Evolutionary conservation across 2,329 filamentous ascomycete genomes (phyloP).

Genomic region (Myriosclerotinia curreyana): DNA sequence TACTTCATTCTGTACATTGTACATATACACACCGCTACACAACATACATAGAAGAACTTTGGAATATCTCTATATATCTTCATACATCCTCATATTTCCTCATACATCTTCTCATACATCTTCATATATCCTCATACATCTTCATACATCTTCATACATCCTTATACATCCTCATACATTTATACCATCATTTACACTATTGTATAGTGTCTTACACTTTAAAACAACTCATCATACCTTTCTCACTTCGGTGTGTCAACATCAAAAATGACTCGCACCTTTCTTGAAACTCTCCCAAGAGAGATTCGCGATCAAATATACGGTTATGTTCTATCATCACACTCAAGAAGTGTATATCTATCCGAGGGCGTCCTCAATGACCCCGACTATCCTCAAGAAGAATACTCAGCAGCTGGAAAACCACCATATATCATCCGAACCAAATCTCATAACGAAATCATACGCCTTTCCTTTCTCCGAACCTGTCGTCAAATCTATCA

Average conservation of each 20-base stretch:
- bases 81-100: too few relatives aligned
- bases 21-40: conserved; percentile 3
- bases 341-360: conserved; percentile 10
- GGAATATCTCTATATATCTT: not conserved
- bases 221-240: not conserved
- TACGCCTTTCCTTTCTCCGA: conserved; percentile 20
- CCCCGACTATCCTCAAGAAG: conserved; percentile 9
- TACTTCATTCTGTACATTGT: not conserved
- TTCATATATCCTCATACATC: not conserved
- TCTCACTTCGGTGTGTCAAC: conserved; percentile 1
- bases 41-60: not conserved
- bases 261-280: conserved; percentile 10
- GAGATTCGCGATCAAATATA: conserved; percentile 25
- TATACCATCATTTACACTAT: not conserved
- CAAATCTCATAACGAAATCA: conserved; percentile 14
- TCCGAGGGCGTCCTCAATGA: conserved; percentile 11
- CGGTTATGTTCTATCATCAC: conserved; percentile 20
- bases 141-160: not conserved
- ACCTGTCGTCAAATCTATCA: conserved; percentile 22
- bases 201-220: not conserved
- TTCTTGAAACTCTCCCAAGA: conserved; percentile 20
- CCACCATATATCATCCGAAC: conserved; percentile 19
- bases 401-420: conserved; percentile 5
- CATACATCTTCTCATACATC: too few relatives aligned
- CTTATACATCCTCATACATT: not conserved